Evolutionary conservation across 2,329 filamentous ascomycete genomes (phyloP), one percentile per base, ranked within the genome.

Genomic region (Fusarium camptoceras): DNA sequence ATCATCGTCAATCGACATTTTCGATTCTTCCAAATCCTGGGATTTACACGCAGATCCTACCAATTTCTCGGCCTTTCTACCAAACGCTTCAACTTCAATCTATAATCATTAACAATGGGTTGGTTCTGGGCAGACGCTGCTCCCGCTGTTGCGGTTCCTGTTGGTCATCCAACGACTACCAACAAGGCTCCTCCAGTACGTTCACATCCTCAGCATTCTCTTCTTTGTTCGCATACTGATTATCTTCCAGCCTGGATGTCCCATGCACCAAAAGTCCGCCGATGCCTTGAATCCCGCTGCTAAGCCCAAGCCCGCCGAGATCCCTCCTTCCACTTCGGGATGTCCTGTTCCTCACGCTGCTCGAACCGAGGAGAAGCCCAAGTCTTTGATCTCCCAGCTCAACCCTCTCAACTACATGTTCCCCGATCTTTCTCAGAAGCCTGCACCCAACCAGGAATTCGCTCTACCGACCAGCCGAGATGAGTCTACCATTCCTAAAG

Each of bases 351-450:
- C 83, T 18, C 84, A 86, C 71, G 80, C 72, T 30, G 75, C 74
- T 48, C 64, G 73, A 42, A 58, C 69, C 14, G 64, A 77, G 24
- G 76, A 81, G 42, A 76, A 83, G 66, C 74, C 81, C 41, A 80
- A 81, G 63, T 86, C 85, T 2, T 76, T 86, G 22, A 78, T 89
- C 12, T 88, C 87, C 5, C 86, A 85, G 75, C 81, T 89, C 56
- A 89, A 89, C 75, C 87, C 87, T 8, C 86, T 99, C 55, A 99
- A 99, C 84, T 98, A 95, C 85, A 99, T 99, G 95, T 97, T 97
- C 79, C 86, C 88, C 42, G 89, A 91, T 66, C 85, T 98, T 47
- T 95, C 94, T 9, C 95, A 98, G 82, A 87, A 89, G 30, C 92
- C 88, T 50, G 89, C 93, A 4, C 84, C 89, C 0, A 85, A 92